Conservation (phyloP, 2,329 filamentous ascomycete genomes). For the Aspergillus sp. region DNA sequence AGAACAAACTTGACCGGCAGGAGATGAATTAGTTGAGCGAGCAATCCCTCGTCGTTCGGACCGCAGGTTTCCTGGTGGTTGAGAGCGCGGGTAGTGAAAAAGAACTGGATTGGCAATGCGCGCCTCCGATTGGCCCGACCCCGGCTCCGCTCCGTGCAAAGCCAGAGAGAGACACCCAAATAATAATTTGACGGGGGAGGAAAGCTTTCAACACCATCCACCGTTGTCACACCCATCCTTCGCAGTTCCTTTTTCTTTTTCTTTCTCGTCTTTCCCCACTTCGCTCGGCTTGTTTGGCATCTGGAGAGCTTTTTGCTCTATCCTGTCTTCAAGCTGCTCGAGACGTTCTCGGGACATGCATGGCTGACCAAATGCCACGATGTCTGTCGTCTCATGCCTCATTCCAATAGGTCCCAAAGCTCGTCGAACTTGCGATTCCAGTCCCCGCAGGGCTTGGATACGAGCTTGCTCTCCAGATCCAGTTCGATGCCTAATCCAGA, state of each 20-base stretch:
- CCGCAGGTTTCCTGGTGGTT: no score
- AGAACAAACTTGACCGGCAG: no score
- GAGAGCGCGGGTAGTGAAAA: not conserved
- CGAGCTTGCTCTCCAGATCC: conserved; percentile 15
- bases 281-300: not conserved
- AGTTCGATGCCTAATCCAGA: conserved; percentile 26
- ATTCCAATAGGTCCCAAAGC: conserved; percentile 52
- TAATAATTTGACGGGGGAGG: not conserved
- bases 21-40: no score
- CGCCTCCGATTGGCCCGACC: conserved; percentile 33
- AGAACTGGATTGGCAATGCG: conserved; percentile 21
- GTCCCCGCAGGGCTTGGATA: conserved; percentile 39
- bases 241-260: not conserved
- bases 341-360: conserved; percentile 24
- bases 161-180: conserved; percentile 7
- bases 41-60: no score
- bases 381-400: conserved; percentile 62
- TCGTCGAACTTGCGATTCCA: conserved; percentile 44
- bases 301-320: conserved; percentile 9
- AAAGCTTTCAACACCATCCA: no score
- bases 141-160: conserved; percentile 23
- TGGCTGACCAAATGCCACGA: conserved; percentile 45
- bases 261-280: not conserved
- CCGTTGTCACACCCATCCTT: no score
- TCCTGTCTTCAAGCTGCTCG: conserved; percentile 13